Base-by-base conservation (phyloP, 1,139 yeast genomes). In the Geotrichum carabidarum region DNA sequence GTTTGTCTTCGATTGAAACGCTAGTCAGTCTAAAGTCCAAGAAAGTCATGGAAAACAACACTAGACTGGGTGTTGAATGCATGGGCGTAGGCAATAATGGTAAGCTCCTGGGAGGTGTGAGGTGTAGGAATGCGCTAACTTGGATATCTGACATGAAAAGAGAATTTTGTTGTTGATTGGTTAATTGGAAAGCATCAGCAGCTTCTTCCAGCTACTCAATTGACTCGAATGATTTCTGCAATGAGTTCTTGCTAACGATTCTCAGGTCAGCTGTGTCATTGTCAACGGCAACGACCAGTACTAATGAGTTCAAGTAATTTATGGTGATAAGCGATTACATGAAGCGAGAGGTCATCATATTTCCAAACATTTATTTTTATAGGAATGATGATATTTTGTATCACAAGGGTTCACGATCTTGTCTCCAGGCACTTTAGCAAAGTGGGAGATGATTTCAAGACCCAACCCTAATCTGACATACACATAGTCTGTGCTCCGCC, bases 151-250 rank as follows among this genome's bases (percentile, higher is more conserved):
- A 94, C 70, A 94, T 93, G 99, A 86, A n/a, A 84, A 70, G 91
- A 90, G 65, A 78, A 87, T 66, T 94, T 93, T 71, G 96, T 94
- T 54, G 90, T 93, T 65, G 99, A 93, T 72, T 98, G 99, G 55
- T 82, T 89, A 71, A 90, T 93, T 65, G 97, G 99, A 65, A 93
- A 93, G 78, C 90, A 89, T 71, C 98, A 94, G 72, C 99, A 93
- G 73, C 80, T 93, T 62, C 76, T 89, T 69, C 79, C 94, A 70
- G 99, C 99, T 49, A 93, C 99, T 7, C 99, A 93, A 74, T 79
- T 93, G 69, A 90, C 98, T 56, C 82, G 99, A 75, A 94, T 93
- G 99, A 90, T 94, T 60, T 79, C 94, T 69, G 94, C 94, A 51
- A 51, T 51, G 46, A 31, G 54, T 12, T 38, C n/a, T 31, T 35